Conservation (phyloP, 75 land plant genomes). For the Cupressus sempervirens region DNA sequence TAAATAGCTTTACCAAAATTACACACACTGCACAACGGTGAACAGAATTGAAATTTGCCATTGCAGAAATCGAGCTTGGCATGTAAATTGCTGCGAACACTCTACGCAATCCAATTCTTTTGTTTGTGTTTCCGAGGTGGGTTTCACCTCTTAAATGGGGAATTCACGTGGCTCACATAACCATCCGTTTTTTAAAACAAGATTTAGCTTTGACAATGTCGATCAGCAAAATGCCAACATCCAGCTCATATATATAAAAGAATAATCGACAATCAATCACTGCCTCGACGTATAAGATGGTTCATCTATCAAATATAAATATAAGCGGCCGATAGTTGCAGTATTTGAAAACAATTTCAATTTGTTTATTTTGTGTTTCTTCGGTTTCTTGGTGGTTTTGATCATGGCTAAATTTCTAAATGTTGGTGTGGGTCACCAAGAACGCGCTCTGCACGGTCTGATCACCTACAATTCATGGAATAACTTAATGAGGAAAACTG, state of each 20-base stretch:
- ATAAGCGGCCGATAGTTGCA: neutral
- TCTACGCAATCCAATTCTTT: neutral
- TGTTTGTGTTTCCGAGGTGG: neutral
- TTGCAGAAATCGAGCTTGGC: too few relatives aligned
- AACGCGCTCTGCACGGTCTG: neutral
- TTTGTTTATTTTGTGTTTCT: too few relatives aligned
- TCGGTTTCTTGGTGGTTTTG: neutral
- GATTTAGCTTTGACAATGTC: neutral
- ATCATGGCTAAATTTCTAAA: neutral
- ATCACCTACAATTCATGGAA: neutral
- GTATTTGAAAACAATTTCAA: too few relatives aligned
- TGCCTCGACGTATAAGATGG: neutral
- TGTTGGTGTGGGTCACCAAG: neutral
- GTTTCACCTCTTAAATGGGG: accelerated
- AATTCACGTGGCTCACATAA: neutral
- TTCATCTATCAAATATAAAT: neutral
- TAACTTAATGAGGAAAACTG: neutral
- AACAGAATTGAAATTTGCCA: too few relatives aligned
- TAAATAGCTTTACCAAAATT: too few relatives aligned
- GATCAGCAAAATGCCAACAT: neutral
- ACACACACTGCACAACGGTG: too few relatives aligned
- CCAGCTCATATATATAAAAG: neutral
- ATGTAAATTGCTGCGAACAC: too few relatives aligned
- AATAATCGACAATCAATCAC: neutral
- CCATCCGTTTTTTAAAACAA: neutral